phyloP scores from a whole-genome alignment of 805 yeast genomes.

The Wickerhamomyces canadensis region DNA sequence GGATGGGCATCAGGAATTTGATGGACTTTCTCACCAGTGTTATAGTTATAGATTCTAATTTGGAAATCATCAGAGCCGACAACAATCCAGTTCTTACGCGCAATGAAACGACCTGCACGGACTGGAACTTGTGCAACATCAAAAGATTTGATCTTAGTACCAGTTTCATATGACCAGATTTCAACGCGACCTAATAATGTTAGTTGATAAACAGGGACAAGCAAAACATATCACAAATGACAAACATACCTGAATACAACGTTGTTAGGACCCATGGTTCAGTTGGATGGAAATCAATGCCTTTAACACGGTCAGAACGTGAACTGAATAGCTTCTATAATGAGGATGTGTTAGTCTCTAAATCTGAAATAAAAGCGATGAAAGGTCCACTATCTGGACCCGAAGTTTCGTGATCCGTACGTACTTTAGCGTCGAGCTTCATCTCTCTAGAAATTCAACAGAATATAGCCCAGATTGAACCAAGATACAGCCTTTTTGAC shows the following conservation, averaged over 20 bases:
- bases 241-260: slow-evolving; percentile 69
- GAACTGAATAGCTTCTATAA: slow-evolving; percentile 74
- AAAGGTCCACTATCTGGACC: too few relatives aligned
- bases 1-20: slow-evolving; percentile 99
- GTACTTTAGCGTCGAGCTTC: slow-evolving; percentile 24
- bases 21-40: slow-evolving; percentile 88
- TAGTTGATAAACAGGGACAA: too few relatives aligned
- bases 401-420: slow-evolving; percentile 3
- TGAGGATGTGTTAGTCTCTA: slow-evolving; percentile 1
- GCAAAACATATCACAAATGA: too few relatives aligned
- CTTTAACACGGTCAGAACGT: slow-evolving; percentile 95
- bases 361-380: not conserved
- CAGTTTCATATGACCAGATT: slow-evolving; percentile 91
- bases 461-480: not conserved
- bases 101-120: slow-evolving; percentile 90
- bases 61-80: slow-evolving; percentile 96
- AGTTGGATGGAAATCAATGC: slow-evolving; percentile 94
- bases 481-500: not conserved
- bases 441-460: slow-evolving; percentile 5
- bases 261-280: slow-evolving; percentile 97
- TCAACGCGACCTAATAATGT: slow-evolving; percentile 47
- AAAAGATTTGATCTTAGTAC: slow-evolving; percentile 74
- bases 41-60: slow-evolving; percentile 87
- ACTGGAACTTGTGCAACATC: slow-evolving; percentile 96
- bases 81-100: slow-evolving; percentile 95